phyloP scores from a whole-genome alignment of 805 yeast species.

The Ogataea nonfermentans region DNA sequence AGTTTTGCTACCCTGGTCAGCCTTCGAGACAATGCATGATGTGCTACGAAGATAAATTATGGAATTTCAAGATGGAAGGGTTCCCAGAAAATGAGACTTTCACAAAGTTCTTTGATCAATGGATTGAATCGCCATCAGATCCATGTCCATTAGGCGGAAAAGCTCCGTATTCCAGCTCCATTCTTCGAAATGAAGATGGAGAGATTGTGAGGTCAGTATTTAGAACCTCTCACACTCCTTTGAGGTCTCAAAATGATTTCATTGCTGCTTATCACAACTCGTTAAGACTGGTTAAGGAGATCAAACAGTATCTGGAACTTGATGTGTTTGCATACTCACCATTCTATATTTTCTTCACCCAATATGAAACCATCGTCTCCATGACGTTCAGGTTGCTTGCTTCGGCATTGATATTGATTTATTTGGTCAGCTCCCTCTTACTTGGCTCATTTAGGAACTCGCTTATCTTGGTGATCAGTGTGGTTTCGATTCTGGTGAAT shows the following conservation, averaged over 20 bases:
- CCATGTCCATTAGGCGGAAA: conserved; percentile 95
- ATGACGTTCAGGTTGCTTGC: conserved; percentile 54
- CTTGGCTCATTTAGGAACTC: conserved; percentile 70
- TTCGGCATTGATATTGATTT: conserved; percentile 50
- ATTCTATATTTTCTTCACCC: conserved; percentile 90
- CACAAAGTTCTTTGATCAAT: conserved; percentile 65
- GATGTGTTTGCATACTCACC: conserved; percentile 88
- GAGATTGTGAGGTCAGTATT: conserved; percentile 60
- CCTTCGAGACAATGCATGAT: conserved; percentile 71
- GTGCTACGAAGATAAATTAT: conserved; percentile 63
- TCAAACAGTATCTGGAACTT: conserved; percentile 40
- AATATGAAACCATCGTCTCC: conserved; percentile 65
- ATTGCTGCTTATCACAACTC: conserved; percentile 77
- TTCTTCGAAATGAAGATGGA: conserved; percentile 43
- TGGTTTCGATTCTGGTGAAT: conserved; percentile 62
- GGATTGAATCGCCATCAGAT: conserved; percentile 82
- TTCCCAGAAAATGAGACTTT: conserved; percentile 74
- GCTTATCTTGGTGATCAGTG: conserved; percentile 51
- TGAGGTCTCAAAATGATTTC: conserved; percentile 80
- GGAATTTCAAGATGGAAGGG: conserved; percentile 75
- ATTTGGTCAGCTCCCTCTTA: conserved; percentile 50
- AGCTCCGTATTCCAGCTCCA: conserved; percentile 76
- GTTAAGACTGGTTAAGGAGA: conserved; percentile 58
- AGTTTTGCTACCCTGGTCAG: conserved; percentile 64
- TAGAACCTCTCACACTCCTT: conserved; percentile 75